A percentile compares a stretch with the other conserved stretches of the same genome.
phyloP scores from a whole-genome alignment of 169 alveolate species.

The Plasmodium fragile region DNA sequence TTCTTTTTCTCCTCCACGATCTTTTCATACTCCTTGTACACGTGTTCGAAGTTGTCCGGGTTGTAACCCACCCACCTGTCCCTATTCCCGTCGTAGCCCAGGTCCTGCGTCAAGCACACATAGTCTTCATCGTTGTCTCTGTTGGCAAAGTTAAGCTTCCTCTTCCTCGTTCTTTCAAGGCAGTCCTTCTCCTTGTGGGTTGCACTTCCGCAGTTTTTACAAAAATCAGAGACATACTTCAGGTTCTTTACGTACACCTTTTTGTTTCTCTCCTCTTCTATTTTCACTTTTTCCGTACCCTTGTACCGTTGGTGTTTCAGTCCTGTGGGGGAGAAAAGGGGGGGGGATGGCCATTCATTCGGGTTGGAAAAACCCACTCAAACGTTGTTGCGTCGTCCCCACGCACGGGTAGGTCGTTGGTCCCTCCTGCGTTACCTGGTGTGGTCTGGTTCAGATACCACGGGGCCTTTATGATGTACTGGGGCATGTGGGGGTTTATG shows the following conservation, averaged over 20 bases:
- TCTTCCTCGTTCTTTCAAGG: slow-evolving; percentile 96
- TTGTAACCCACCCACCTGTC: slow-evolving; percentile 98
- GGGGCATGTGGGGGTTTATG: slow-evolving; percentile 90
- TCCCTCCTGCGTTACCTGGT: slow-evolving; percentile 71
- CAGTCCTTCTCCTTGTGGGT: slow-evolving; percentile 98
- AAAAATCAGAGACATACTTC: slow-evolving; percentile 95
- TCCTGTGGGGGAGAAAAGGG: slow-evolving; percentile 24
- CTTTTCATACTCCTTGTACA: slow-evolving; percentile 91
- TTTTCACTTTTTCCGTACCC: slow-evolving; percentile 76
- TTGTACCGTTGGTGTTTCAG: slow-evolving; percentile 85
- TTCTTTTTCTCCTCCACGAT: slow-evolving; percentile 91
- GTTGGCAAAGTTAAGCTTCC: slow-evolving; percentile 96
- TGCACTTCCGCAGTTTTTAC: slow-evolving; percentile 99
- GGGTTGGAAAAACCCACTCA: not conserved
- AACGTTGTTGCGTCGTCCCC: not conserved
- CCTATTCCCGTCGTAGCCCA: slow-evolving; percentile 96
- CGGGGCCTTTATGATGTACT: slow-evolving; percentile 90
- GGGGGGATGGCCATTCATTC: too few relatives aligned
- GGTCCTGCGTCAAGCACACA: slow-evolving; percentile 84
- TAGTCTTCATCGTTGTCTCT: slow-evolving; percentile 94
- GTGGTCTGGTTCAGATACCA: slow-evolving; percentile 87
- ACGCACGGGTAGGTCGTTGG: too few relatives aligned
- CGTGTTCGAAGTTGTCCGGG: slow-evolving; percentile 90
- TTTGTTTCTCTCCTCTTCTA: slow-evolving; percentile 78
- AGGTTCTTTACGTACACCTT: slow-evolving; percentile 77